Base-by-base conservation (phyloP, 768 basidiomycete genomes). In the Boletus rubescentipes region DNA sequence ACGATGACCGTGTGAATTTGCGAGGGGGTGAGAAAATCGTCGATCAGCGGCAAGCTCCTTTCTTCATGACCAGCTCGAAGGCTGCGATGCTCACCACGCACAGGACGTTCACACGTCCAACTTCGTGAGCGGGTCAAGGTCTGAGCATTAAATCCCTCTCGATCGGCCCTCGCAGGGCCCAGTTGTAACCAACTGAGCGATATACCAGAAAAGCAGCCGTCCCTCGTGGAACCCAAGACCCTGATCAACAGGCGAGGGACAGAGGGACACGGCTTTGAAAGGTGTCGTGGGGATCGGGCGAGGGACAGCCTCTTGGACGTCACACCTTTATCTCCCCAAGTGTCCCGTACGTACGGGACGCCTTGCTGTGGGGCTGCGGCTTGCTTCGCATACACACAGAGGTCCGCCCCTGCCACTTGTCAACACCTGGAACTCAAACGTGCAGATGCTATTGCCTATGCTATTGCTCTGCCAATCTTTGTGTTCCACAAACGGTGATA, bases 51-150 rank as follows among this genome's bases (percentile, higher is more conserved):
- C 26, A 26, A 26, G 0, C 4, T 8, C 10, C 34, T 29, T 23
- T 30, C 4, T 26, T 31, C 30, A 15, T 9, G 43, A 67, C 67
- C 75, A 79, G 78, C 63, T 69, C 74, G 63, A 86, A 89, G 77
- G 82, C 84, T 77, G 81, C 84, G 78, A 84, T 72, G 83, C 84
- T 86, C 83, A 82, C 73, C 59, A 72, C 84, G 64, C 61, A 82
- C 79, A 75, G 75, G 77, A 75, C 53, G 61, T 11, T 54, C 53
- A 34, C 14, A 18, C 57, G 53, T 72, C 66, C 63, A 57, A 55
- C 51, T 59, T 85, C 70, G 77, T 83, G 83, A 87, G 84, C 85
- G 84, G 87, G 86, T 80, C 77, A 88, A 88, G 85, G 86, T 87
- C 85, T 85, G 86, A 87, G 85, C 71, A 79, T 82, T 64, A 54